Percentiles rank a stretch among this genome's conserved stretches.
Evolutionary conservation across 441 rosid species (phyloP).

Genomic region (Lepidium campestre): DNA sequence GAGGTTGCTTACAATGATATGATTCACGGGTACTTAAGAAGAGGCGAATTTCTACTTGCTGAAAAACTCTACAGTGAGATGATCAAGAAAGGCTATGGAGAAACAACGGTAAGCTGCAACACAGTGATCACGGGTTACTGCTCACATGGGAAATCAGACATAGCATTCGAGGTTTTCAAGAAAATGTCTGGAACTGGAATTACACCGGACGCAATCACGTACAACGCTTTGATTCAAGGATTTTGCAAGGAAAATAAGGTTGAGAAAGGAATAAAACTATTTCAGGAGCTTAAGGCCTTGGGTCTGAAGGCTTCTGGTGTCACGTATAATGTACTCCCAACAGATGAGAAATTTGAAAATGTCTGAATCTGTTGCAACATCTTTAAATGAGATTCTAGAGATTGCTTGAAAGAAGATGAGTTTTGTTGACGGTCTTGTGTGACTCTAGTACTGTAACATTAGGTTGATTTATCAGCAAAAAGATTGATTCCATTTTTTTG

Average conservation of each 20-base stretch:
- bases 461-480: background rate
- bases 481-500: background rate
- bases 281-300: conserved; percentile 35
- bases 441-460: conserved; percentile 5
- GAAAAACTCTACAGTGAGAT: conserved; percentile 33
- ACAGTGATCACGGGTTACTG: conserved; percentile 47
- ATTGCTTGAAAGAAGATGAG: background rate
- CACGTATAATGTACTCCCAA: conserved; percentile 30
- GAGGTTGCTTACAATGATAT: conserved; percentile 41
- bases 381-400: background rate
- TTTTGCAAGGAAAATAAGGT: conserved; percentile 44
- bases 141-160: conserved; percentile 28
- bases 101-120: conserved; percentile 42
- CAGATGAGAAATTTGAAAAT: conserved; percentile 15
- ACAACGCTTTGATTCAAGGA: conserved; percentile 38
- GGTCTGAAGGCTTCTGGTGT: conserved; percentile 37
- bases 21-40: conserved; percentile 40
- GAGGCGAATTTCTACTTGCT: conserved; percentile 33
- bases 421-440: background rate
- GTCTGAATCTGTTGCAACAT: conserved; percentile 15
- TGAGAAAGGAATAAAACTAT: conserved; percentile 29
- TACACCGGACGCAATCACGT: conserved; percentile 37
- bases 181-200: conserved; percentile 53
- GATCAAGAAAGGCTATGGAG: conserved; percentile 38
- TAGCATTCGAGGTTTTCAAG: conserved; percentile 45